A percentile compares a stretch with the other conserved stretches of the same genome.
Conservation (phyloP, 352 stramenopile genomes). For the Globisporangium camurandrum region DNA sequence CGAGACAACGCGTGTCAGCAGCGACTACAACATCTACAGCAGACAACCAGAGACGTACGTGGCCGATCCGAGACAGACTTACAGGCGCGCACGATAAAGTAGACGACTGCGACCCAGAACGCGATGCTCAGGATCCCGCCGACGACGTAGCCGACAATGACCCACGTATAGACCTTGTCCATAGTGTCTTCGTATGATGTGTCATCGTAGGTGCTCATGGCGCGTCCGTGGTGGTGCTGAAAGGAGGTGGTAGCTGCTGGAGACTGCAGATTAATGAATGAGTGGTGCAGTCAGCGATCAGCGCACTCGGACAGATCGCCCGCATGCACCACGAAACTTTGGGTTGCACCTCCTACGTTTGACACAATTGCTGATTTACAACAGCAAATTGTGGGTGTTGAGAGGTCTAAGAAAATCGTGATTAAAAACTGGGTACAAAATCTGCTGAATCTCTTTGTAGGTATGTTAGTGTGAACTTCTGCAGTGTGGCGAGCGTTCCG, state of each 20-base stretch:
- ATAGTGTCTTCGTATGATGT: neutral
- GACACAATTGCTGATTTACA: neutral
- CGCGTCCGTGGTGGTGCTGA: neutral
- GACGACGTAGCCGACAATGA: conserved; percentile 1
- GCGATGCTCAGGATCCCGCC: neutral
- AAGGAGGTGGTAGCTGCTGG: neutral
- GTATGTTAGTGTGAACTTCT: too few species aligned
- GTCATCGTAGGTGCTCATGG: neutral
- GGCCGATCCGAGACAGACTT: neutral
- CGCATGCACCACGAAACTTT: neutral
- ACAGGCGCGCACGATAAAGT: conserved; percentile 1
- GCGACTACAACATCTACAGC: neutral
- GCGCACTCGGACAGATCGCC: too few species aligned
- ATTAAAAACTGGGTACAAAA: neutral
- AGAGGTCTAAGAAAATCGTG: too few species aligned
- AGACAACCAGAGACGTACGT: neutral
- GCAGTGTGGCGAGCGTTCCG: neutral
- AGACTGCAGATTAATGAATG: neutral
- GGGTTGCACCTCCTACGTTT: neutral
- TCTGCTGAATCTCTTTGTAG: too few species aligned
- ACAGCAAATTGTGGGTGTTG: too few species aligned
- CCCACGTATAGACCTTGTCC: neutral
- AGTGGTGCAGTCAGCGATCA: neutral
- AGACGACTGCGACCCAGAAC: conserved; percentile 2
- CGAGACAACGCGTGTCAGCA: neutral